Percentiles rank a stretch among this genome's conserved stretches.
These are phyloP conservation scores for Arthrobotrys sinensis DNA, from an alignment of 2,329 filamentous ascomycete species.

Conservation along the genomic window DNA sequence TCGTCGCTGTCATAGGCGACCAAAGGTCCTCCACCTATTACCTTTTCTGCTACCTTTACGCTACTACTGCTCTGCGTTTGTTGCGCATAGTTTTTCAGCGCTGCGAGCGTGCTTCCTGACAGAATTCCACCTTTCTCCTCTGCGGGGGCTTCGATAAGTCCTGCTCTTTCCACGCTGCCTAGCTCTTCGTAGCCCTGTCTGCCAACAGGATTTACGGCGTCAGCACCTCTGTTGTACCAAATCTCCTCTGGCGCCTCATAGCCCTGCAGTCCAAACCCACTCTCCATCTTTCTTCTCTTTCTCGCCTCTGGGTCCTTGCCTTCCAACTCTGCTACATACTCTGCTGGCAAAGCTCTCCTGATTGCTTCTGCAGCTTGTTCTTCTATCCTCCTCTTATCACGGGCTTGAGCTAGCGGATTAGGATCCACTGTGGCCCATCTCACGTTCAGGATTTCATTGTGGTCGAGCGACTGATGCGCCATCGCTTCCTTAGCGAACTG, in stretches of 20 bases:
- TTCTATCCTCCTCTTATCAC: constrained; percentile 89
- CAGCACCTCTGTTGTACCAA: constrained; percentile 86
- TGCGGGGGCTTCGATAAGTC: constrained; percentile 66
- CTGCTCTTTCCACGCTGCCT: constrained; percentile 67
- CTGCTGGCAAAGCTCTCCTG: constrained; percentile 85
- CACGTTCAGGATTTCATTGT: constrained; percentile 93
- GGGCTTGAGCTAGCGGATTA: constrained; percentile 92
- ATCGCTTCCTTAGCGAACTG: constrained; percentile 96
- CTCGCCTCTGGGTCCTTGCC: constrained; percentile 87
- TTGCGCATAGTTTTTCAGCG: constrained; percentile 75
- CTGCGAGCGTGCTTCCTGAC: constrained; percentile 84
- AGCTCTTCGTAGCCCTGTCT: constrained; percentile 72
- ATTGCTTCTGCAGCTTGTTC: constrained; percentile 98
- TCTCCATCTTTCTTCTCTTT: constrained; percentile 91
- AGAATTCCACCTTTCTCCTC: constrained; percentile 77
- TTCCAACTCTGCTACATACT: constrained; percentile 94
- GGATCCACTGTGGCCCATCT: constrained; percentile 97
- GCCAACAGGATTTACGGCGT: constrained; percentile 76
- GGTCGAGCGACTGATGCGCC: constrained; percentile 92
- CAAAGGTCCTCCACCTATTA: constrained; percentile 77
- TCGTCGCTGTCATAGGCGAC: constrained; percentile 93
- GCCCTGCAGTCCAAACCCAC: constrained; percentile 87
- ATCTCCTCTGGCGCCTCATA: constrained; percentile 96
- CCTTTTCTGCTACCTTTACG: constrained; percentile 70
- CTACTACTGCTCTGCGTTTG: constrained; percentile 65